Conservation (phyloP, 2,329 filamentous ascomycete species). For the Fonsecaea monophora region DNA sequence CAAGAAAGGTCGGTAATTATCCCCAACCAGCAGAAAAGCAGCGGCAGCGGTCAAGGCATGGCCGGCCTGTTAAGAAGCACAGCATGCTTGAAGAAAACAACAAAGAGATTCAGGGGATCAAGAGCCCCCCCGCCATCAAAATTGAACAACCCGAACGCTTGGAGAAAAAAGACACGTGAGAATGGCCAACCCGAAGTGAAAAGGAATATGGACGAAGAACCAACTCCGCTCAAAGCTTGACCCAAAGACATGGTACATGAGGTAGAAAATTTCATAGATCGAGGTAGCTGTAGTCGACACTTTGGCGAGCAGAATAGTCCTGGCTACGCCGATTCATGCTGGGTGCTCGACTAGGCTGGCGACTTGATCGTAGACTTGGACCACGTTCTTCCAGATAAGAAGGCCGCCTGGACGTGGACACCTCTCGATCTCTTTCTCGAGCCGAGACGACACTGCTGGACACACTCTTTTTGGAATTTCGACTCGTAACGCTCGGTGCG, state of each 20-base stretch:
- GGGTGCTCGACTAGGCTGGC: conserved; percentile 32
- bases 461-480: conserved; percentile 29
- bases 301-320: conserved; percentile 30
- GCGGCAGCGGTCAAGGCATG: conserved; percentile 18
- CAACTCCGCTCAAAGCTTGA: conserved; percentile 5
- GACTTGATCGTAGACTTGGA: conserved; percentile 27
- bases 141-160: conserved; percentile 2
- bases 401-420: conserved; percentile 24
- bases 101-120: neutral
- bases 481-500: conserved; percentile 32
- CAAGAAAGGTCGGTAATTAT: conserved; percentile 14
- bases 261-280: conserved; percentile 14
- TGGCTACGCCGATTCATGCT: conserved; percentile 23
- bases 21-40: conserved; percentile 16
- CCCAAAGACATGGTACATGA: conserved; percentile 15
- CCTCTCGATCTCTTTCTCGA: conserved; percentile 19
- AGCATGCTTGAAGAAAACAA: conserved; percentile 15
- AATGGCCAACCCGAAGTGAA: conserved; percentile 13
- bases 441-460: conserved; percentile 30
- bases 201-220: conserved; percentile 4
- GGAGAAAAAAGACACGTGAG: conserved; percentile 25
- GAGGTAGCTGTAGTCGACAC: conserved; percentile 26
- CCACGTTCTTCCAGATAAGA: conserved; percentile 32
- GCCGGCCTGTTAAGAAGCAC: neutral
- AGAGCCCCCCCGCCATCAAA: neutral